Evolutionary conservation across 2,329 filamentous ascomycete species (phyloP).

Genomic region (Ilyonectria sp.): DNA sequence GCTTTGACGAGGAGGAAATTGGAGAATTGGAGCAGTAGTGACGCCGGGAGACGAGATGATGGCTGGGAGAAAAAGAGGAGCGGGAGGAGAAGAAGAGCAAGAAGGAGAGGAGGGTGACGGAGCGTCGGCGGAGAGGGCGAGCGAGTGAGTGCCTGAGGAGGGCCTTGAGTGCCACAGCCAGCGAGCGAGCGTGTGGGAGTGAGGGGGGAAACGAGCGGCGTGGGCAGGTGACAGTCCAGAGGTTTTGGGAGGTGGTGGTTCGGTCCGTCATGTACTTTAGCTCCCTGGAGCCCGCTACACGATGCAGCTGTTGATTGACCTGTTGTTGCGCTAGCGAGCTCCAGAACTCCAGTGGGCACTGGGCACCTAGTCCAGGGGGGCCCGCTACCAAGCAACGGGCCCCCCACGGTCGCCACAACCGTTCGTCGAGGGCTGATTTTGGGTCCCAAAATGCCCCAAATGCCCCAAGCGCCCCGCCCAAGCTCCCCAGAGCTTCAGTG

Average conservation of each 20-base stretch:
- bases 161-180: background rate
- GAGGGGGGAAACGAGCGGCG: slow-evolving; percentile 3
- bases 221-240: slow-evolving; percentile 19
- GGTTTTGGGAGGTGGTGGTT: slow-evolving; percentile 23
- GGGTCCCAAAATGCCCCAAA: slow-evolving; percentile 12
- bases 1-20: slow-evolving; percentile 10
- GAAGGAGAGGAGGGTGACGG: background rate
- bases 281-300: slow-evolving; percentile 9
- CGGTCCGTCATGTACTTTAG: slow-evolving; percentile 25
- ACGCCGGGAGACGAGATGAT: background rate
- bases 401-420: slow-evolving; percentile 30
- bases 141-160: background rate
- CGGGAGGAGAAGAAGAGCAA: background rate
- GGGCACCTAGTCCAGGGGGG: slow-evolving; percentile 14
- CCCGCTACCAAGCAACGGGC: slow-evolving; percentile 47
- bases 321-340: slow-evolving; percentile 42
- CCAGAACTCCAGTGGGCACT: slow-evolving; percentile 37
- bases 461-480: slow-evolving; percentile 1
- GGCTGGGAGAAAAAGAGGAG: slow-evolving; percentile 15
- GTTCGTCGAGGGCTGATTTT: slow-evolving; percentile 17
- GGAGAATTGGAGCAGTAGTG: background rate
- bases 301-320: slow-evolving; percentile 6
- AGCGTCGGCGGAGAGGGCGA: background rate
- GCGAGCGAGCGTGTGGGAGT: background rate
- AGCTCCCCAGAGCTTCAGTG: slow-evolving; percentile 23